These are phyloP conservation scores for Xylaria hypoxylon DNA, from an alignment of 2,329 filamentous ascomycete species.

Conservation along the genomic window DNA sequence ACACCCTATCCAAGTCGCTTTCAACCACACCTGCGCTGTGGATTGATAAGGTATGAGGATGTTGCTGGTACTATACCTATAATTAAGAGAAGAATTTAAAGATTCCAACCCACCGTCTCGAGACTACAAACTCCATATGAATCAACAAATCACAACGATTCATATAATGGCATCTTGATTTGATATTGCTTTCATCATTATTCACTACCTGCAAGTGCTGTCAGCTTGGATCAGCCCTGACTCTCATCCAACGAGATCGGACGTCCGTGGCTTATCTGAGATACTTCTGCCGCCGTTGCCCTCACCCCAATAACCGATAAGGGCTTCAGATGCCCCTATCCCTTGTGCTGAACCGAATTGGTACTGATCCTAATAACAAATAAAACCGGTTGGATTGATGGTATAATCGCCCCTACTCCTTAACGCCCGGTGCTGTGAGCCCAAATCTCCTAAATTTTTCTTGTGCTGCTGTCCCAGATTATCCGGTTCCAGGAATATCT, in stretches of 20 bases:
- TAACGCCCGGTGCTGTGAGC: slow-evolving; percentile 51
- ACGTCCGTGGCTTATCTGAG: slow-evolving; percentile 27
- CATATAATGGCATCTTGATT: not conserved
- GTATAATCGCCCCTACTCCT: slow-evolving; percentile 51
- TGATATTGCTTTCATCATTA: slow-evolving; percentile 28
- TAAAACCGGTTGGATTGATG: slow-evolving; percentile 48
- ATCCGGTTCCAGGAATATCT: slow-evolving; percentile 22
- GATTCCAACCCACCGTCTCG: not conserved
- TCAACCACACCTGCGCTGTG: not conserved
- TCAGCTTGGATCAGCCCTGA: slow-evolving; percentile 18
- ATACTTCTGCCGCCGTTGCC: slow-evolving; percentile 18
- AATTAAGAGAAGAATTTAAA: not conserved
- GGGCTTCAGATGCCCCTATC: slow-evolving; percentile 7
- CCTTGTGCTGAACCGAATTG: slow-evolving; percentile 26
- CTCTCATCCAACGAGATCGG: slow-evolving; percentile 32
- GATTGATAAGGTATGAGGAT: not conserved
- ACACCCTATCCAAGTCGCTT: not conserved
- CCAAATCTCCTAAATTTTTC: slow-evolving; percentile 45
- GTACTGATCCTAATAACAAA: slow-evolving; percentile 41
- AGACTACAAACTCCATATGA: not conserved
- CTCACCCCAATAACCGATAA: not conserved
- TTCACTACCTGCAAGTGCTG: slow-evolving; percentile 31
- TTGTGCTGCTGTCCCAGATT: slow-evolving; percentile 39
- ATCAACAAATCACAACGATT: slow-evolving; percentile 8
- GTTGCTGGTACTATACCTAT: not conserved